Evolutionary conservation across 805 yeast species (phyloP), one percentile per base, ranked within the genome.

Genomic region (Kodamaea fukazawae): DNA sequence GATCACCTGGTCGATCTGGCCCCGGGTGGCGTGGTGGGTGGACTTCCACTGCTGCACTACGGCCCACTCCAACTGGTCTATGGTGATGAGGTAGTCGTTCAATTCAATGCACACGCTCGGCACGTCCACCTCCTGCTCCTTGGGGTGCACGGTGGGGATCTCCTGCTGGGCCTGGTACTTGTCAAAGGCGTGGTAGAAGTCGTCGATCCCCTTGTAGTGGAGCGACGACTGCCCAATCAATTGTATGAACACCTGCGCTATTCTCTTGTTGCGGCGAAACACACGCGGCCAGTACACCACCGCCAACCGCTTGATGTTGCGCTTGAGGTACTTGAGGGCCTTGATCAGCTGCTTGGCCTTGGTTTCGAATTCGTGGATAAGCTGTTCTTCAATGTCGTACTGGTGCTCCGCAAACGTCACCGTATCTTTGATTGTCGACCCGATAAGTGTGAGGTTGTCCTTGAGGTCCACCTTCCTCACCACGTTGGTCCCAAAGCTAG

Each of bases 311-410:
- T 51, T 47, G 25, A 63, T 50, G 38, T 64, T 70, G 15, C 44
- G 29, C 7, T 42, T 44, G 13, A 75, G 44, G 42, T 60, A 75
- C 33, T 65, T 64, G 28, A 76, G 51, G 1, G 78, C 81, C 14
- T 69, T 66, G 22, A 68, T 53, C 10, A 44, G 32, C 7, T 40
- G 10, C 60, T 51, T 17, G 44, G 47, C 41, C 38, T 54, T 57
- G 20, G 43, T 44, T 20, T 46, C 49, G 36, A 44, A 47, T 12
- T 34, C 45, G 9, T 36, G 35, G 14, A 48, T 32, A 13, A 46
- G 18, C 33, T 46, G 46, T 32, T 44, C 50, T 18, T 46, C 46
- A 34, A 41, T 35, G 17, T 42, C 41, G 29, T 29, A 39, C 22
- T 36, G 44, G 16, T 23, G 29, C 28, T 41, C 33, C 18, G 26